phyloP scores from a whole-genome alignment of 208 protist genomes.

The Jaenimonas drosophilae region DNA sequence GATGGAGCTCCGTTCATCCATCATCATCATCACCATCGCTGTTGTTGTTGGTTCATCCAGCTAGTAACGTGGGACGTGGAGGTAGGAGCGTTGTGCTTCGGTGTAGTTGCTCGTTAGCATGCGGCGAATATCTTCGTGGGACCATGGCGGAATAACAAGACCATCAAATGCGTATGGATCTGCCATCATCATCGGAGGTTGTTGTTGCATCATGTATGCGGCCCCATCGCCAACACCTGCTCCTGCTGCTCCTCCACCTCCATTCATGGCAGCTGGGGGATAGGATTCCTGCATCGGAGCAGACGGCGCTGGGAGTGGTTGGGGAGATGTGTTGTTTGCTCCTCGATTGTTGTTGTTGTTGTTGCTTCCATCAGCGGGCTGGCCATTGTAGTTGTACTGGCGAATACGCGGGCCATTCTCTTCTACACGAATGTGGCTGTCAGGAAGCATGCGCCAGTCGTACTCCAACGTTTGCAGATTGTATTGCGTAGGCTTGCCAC shows the following conservation, averaged over 20 bases:
- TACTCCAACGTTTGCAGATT: conserved; percentile 67
- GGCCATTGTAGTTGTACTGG: conserved; percentile 7
- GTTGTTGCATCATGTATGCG: conserved; percentile 1
- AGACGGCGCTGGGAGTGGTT: conserved; percentile 5
- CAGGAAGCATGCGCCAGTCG: conserved; percentile 56
- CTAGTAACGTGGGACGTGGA: conserved; percentile 4
- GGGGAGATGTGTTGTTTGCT: too few species aligned
- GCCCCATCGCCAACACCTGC: not conserved
- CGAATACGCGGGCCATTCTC: conserved; percentile 8
- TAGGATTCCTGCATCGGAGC: conserved; percentile 8
- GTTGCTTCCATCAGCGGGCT: not conserved
- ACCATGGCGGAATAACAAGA: conserved; percentile 21
- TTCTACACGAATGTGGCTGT: conserved; percentile 25
- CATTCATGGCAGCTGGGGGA: not conserved
- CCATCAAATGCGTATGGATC: too few species aligned
- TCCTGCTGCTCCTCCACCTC: not conserved
- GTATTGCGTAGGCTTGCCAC: conserved; percentile 74
- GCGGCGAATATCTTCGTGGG: conserved; percentile 46
- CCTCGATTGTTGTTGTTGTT: not conserved
- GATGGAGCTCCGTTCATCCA: too few species aligned
- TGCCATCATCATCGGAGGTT: too few species aligned
- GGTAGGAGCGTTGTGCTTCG: conserved; percentile 38
- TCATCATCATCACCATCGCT: too few species aligned
- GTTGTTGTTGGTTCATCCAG: not conserved
- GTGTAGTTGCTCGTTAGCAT: conserved; percentile 20